Evolutionary conservation across 1,284 basidiomycete genomes (phyloP), one percentile per base, ranked within the genome.

Genomic region (Cryptococcus sp.): DNA sequence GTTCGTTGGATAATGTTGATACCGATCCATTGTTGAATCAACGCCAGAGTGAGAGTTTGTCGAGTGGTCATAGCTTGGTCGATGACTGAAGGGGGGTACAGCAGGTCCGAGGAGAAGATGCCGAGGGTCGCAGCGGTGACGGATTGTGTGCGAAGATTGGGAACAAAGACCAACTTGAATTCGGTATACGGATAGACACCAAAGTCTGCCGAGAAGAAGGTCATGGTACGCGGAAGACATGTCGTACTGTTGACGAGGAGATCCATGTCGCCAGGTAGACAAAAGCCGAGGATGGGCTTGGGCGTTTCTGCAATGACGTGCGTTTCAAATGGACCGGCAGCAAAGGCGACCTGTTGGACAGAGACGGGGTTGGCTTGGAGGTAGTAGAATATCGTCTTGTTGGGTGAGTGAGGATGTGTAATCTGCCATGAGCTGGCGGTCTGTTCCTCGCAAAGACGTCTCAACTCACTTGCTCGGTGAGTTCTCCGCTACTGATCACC

Each of bases 141-240:
- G 46, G 87, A 82, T 55, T 84, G 82, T 10, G 79, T 76, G 1
- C 86, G 82, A 54, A 93, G 78, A 56, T 93, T 86, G 51, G 97
- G 88, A 50, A 99, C 88, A 63, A 97, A 95, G n/a, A 94, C 87
- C 52, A 95, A 71, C 66, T 97, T 97, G 79, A 88, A 91, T 35
- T 93, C 94, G 21, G 85, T 82, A 69, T 93, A 98, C 1, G 95
- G 95, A 69, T 97, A 99, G 2, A 92, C 94, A 25, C 93, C 94
- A 62, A 86, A 95, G 68, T 97, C 92, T 21, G 85, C 84, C 18
- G 84, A 82, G 71, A 88, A 95, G 72, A 89, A 97, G 59, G 82
- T 84, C 85, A 98, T 91, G 5, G 93, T 89, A 22, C 84, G 81
- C 33, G 90, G 84, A 52, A 95, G 79, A 68, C 86, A 87, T 5